A percentile compares a stretch with the other conserved stretches of the same genome.
Evolutionary conservation across 768 basidiomycete species (phyloP).

Genomic region (Fibroporia radiculosa): DNA sequence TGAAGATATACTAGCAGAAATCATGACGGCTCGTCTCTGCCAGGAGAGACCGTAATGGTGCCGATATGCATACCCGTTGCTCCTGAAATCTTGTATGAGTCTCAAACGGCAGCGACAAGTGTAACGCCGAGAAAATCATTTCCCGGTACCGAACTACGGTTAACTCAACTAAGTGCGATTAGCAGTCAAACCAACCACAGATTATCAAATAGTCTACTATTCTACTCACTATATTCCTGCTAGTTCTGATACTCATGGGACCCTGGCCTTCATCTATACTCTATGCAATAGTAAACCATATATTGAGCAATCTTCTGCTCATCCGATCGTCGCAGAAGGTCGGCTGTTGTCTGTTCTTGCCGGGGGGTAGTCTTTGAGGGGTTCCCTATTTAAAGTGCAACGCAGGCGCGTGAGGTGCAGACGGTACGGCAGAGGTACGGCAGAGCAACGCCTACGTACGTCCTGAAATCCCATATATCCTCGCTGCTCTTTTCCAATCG

Average conservation of each 20-base stretch:
- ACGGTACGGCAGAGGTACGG: neutral
- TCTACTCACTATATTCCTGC: too few relatives aligned
- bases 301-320: too few relatives aligned
- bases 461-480: constrained; percentile 87
- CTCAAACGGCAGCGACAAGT: too few relatives aligned
- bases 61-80: constrained; percentile 50
- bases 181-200: too few relatives aligned
- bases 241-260: too few relatives aligned
- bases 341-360: neutral
- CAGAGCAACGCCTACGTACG: constrained; percentile 39
- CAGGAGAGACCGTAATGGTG: constrained; percentile 55
- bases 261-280: too few relatives aligned
- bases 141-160: too few relatives aligned
- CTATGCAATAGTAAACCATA: too few relatives aligned
- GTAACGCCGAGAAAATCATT: neutral
- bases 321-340: too few relatives aligned
- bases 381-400: neutral
- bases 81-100: neutral
- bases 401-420: neutral
- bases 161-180: too few relatives aligned
- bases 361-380: constrained; percentile 2
- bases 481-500: constrained; percentile 79
- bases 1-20: constrained; percentile 56
- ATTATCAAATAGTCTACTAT: too few relatives aligned
- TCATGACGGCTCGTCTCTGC: neutral